Evolutionary conservation across 1,284 basidiomycete genomes (phyloP).

Genomic region (Fomitiporia mediterranea): DNA sequence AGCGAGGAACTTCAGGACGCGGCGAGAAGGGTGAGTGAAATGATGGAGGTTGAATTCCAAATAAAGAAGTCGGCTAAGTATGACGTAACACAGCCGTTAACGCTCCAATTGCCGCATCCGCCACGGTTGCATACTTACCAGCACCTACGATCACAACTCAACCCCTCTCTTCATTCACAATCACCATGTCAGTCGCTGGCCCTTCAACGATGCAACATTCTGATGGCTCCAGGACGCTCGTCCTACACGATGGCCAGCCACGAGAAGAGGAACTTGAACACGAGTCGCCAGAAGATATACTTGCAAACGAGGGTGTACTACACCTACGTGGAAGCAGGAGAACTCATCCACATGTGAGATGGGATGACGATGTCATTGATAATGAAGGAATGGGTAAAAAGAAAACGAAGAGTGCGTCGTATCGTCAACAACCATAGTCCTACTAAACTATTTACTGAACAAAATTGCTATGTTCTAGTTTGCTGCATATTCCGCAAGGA

Average conservation of each 20-base stretch:
- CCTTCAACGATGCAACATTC: conserved; percentile 37
- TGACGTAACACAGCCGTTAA: too few species aligned
- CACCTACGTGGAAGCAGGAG: conserved; percentile 48
- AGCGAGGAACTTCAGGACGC: too few species aligned
- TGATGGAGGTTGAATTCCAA: too few species aligned
- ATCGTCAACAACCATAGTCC: not conserved
- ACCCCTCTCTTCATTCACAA: not conserved
- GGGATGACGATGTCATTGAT: conserved; percentile 78
- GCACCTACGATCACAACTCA: not conserved
- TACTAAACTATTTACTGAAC: too few species aligned
- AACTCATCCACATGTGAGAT: conserved; percentile 54
- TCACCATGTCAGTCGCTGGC: conserved; percentile 4
- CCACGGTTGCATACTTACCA: too few species aligned
- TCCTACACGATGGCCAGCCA: conserved; percentile 41
- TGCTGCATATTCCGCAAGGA: conserved; percentile 89
- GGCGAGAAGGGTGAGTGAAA: too few species aligned
- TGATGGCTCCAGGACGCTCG: conserved; percentile 57
- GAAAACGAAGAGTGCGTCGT: conserved; percentile 72
- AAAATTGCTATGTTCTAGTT: conserved; percentile 42
- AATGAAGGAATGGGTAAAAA: conserved; percentile 79
- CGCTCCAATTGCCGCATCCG: too few species aligned
- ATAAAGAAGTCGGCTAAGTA: too few species aligned
- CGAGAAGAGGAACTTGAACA: conserved; percentile 28
- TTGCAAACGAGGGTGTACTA: conserved; percentile 41
- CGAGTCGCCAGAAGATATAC: too few species aligned